Evolutionary conservation across 305 asterid genomes (phyloP).

Genomic region (Fraxinus dipetala): DNA sequence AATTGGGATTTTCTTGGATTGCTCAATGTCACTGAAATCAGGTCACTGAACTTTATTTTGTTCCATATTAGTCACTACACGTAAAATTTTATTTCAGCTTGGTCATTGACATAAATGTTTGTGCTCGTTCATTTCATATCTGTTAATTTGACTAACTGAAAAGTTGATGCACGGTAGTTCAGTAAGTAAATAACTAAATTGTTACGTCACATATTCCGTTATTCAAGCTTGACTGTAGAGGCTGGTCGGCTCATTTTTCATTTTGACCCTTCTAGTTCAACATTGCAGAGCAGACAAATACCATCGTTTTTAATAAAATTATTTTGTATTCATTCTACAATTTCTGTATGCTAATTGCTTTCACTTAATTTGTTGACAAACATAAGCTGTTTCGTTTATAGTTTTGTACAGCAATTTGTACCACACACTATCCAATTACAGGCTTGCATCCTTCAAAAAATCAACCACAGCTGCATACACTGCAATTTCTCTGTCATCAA

Average conservation of each 20-base stretch:
- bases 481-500: slow-evolving; percentile 24
- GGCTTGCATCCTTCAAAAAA: slow-evolving; percentile 26
- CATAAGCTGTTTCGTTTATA: background rate
- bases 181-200: background rate
- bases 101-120: background rate
- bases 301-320: too few relatives aligned
- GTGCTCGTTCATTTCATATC: background rate
- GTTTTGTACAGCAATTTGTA: slow-evolving; percentile 1
- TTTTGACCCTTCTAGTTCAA: too few relatives aligned
- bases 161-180: background rate
- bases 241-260: background rate
- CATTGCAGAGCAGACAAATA: background rate
- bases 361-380: background rate
- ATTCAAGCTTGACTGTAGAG: background rate
- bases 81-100: background rate
- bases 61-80: background rate
- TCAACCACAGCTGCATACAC: slow-evolving; percentile 31
- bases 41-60: background rate
- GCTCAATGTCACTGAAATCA: slow-evolving; percentile 31
- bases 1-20: slow-evolving; percentile 45
- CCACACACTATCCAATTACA: slow-evolving; percentile 11
- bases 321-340: background rate
- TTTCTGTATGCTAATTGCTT: background rate
- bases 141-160: background rate
- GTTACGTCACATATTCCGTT: background rate